Conservation (phyloP, 495 filamentous ascomycete species). For the Cryomyces minteri region DNA sequence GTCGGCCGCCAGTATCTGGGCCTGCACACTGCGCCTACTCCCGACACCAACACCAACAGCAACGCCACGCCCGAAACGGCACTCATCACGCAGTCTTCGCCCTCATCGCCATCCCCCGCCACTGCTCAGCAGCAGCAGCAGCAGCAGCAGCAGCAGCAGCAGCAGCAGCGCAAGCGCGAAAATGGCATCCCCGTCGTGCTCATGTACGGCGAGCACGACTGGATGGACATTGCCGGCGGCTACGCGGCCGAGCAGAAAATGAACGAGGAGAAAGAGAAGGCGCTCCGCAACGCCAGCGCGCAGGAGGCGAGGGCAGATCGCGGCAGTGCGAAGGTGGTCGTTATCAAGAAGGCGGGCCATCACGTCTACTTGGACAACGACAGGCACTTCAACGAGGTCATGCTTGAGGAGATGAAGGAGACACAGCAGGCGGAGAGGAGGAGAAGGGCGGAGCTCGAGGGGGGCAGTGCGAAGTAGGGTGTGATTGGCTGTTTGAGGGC, state of each 20-base stretch:
- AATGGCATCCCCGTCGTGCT: constrained; percentile 70
- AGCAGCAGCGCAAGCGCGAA: constrained; percentile 27
- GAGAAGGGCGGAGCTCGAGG: neutral
- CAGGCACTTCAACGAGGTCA: constrained; percentile 70
- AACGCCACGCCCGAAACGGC: neutral
- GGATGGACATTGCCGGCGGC: constrained; percentile 91
- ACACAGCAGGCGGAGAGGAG: constrained; percentile 27
- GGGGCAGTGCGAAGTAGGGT: too few species aligned
- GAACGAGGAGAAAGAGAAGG: constrained; percentile 40
- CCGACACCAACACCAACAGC: constrained; percentile 1
- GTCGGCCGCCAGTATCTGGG: constrained; percentile 40
- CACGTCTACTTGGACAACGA: constrained; percentile 85
- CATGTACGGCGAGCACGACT: constrained; percentile 94
- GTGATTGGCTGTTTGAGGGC: too few species aligned
- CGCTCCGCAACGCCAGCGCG: constrained; percentile 36
- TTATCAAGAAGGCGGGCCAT: constrained; percentile 72
- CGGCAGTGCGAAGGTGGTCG: constrained; percentile 62
- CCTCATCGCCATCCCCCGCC: too few species aligned
- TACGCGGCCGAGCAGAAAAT: constrained; percentile 66
- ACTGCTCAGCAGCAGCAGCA: neutral
- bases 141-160: too few species aligned
- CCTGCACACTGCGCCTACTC: constrained; percentile 8
- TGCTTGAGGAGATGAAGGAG: constrained; percentile 66
- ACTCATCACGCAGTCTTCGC: too few species aligned
- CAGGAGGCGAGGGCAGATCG: constrained; percentile 56